Percentiles rank a stretch among this genome's conserved stretches.
These are phyloP conservation scores for Suillus paluster DNA, from an alignment of 768 basidiomycete genomes.

Conservation along the genomic window DNA sequence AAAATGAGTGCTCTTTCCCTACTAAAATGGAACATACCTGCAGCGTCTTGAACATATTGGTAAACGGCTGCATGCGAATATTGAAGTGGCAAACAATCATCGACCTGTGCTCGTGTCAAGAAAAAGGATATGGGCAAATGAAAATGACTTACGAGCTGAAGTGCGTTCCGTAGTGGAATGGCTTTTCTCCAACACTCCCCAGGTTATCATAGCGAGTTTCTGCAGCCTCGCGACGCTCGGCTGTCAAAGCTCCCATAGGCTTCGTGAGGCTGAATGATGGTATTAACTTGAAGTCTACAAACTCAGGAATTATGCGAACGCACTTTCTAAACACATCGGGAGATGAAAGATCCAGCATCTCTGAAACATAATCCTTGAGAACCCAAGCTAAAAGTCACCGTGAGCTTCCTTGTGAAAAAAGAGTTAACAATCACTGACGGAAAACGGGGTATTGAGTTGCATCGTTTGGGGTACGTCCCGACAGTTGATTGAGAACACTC, in stretches of 20 bases:
- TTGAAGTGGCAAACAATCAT: constrained; percentile 97
- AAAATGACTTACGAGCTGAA: constrained; percentile 65
- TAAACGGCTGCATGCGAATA: constrained; percentile 88
- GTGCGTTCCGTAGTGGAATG: constrained; percentile 94
- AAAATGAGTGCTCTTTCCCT: neutral
- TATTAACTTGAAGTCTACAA: neutral
- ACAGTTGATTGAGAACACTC: constrained; percentile 88
- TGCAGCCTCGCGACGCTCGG: constrained; percentile 75
- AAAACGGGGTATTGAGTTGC: constrained; percentile 95
- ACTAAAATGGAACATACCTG: constrained; percentile 44
- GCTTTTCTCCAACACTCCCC: constrained; percentile 79
- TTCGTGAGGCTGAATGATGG: constrained; percentile 62
- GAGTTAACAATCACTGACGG: constrained; percentile 49
- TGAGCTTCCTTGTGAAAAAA: neutral
- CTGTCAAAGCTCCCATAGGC: constrained; percentile 91
- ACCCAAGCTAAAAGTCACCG: constrained; percentile 74
- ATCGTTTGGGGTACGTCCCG: constrained; percentile 92
- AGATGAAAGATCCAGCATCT: constrained; percentile 65
- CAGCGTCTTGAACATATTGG: constrained; percentile 93
- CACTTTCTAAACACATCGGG: constrained; percentile 74
- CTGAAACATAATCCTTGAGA: constrained; percentile 80
- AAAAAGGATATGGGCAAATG: neutral
- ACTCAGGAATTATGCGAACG: constrained; percentile 25
- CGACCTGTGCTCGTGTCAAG: constrained; percentile 42
- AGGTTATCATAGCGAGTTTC: constrained; percentile 74